These are phyloP conservation scores for Saprolegnia diclina DNA, from an alignment of 352 stramenopile genomes.

Conservation along the genomic window DNA sequence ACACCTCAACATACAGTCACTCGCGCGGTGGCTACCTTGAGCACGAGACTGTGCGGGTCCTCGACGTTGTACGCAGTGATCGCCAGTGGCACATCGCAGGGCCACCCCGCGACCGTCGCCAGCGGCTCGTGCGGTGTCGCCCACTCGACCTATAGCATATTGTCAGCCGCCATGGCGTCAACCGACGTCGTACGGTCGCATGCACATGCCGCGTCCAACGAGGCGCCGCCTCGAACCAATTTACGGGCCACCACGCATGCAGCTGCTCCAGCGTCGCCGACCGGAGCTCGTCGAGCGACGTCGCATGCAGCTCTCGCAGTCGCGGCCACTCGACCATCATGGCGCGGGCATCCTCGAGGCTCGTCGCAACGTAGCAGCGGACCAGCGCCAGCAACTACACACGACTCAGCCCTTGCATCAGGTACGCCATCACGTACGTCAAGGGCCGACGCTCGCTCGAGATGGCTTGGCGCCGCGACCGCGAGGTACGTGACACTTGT, in stretches of 20 bases:
- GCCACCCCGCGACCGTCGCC: neutral
- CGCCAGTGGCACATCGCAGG: neutral
- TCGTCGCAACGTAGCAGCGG: too few species aligned
- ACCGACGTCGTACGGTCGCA: neutral
- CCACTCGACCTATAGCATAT: neutral
- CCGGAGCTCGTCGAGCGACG: neutral
- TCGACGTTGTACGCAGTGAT: neutral
- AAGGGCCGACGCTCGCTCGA: too few species aligned
- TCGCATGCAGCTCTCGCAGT: neutral
- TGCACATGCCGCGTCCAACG: neutral
- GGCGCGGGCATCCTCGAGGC: too few species aligned
- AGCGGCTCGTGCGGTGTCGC: neutral
- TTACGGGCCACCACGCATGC: neutral
- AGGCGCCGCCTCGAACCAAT: neutral
- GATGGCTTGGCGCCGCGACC: neutral
- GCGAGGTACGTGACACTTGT: neutral
- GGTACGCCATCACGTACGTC: too few species aligned
- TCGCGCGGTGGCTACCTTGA: neutral
- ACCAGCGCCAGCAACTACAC: too few species aligned
- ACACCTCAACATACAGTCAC: too few species aligned
- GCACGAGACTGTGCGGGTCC: neutral
- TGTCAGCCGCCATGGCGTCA: neutral
- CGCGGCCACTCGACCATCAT: neutral
- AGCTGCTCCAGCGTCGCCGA: neutral
- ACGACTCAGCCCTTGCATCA: too few species aligned